Conservation (phyloP, 1,284 basidiomycete genomes). For the Microbotryomycetes sp. region DNA sequence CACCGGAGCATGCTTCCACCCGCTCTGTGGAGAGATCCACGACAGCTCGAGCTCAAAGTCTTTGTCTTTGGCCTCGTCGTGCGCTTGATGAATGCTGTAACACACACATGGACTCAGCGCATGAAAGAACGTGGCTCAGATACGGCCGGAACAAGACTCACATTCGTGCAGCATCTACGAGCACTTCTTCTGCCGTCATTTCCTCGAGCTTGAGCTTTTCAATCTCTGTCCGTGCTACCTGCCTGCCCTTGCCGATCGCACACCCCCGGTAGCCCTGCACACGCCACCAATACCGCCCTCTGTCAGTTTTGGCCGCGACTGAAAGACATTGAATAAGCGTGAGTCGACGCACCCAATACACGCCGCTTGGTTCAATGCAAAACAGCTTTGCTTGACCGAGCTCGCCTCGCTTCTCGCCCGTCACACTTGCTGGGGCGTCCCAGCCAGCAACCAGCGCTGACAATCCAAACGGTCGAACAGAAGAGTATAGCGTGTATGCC, state of each 20-base stretch:
- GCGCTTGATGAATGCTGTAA: constrained; percentile 85
- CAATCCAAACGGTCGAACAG: constrained; percentile 93
- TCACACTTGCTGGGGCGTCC: constrained; percentile 21
- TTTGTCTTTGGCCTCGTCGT: constrained; percentile 96
- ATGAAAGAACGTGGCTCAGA: neutral
- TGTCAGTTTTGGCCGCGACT: neutral
- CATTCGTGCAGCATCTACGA: constrained; percentile 90
- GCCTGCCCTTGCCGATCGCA: constrained; percentile 92
- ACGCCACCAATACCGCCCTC: neutral
- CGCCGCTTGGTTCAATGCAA: constrained; percentile 91
- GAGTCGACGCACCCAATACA: constrained; percentile 62
- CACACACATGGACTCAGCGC: neutral
- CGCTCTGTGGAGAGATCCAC: constrained; percentile 86
- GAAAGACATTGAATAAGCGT: neutral
- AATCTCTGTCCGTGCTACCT: constrained; percentile 94
- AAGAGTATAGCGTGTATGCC: constrained; percentile 95
- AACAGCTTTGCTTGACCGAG: constrained; percentile 68
- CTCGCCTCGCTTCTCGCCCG: constrained; percentile 56
- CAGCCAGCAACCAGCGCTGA: constrained; percentile 77
- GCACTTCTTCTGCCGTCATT: constrained; percentile 73
- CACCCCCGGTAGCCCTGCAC: constrained; percentile 80
- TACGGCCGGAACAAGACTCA: constrained; percentile 45
- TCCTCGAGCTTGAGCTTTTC: constrained; percentile 86
- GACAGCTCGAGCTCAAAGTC: constrained; percentile 97
- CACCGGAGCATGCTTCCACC: constrained; percentile 69